Base-by-base conservation (phyloP, 352 stramenopile genomes). In the Plasmopara viticola region DNA sequence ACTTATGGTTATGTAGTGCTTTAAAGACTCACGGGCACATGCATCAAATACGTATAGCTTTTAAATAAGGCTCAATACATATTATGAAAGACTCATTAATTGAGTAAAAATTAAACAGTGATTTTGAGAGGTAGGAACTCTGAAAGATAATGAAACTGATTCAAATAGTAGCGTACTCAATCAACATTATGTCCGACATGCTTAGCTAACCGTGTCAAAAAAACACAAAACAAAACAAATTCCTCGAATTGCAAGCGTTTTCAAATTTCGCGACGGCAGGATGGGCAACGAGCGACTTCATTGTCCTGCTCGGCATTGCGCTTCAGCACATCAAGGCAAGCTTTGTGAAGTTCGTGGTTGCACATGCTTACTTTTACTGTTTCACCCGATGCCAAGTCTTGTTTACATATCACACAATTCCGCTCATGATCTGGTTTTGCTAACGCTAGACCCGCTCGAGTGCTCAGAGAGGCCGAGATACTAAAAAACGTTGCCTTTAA, bases 391-490 rank as follows among this genome's bases (percentile, higher is more conserved):
- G 69, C 68, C 52, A 88, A 62, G 40, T 86, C 74, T 40, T 82
- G 68, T 9, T 65, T 62, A 51, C 78, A 88, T 45, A 86, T 84
- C n/a, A 74, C 64, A 20, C 73, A 84, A 33, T 79, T 67, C 18
- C 62, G 53, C 17, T 89, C 78, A 46, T 89, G 74, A 14, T 70
- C 60, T 0, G 74, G 70, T 65, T 82, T 84, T 12, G 66, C 56
- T 33, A 91, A 51, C 6, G 68, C 78, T 25, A 94, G 48, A 2
- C 83, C 80, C 0, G 66, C 66, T 39, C 68, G 70, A 15, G 70
- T 82, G 38, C 72, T 72, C 31, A 92, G 48, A 17, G 84, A 90
- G 6, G 78, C 77, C 2, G 77, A 88, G 44, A 92, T 94, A 14
- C 66, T 70, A 54, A 77, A 68, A 43, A 94, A 90, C 31, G 77